Percentiles rank a stretch among this genome's conserved stretches.
Conservation (phyloP, 495 filamentous ascomycete species). For the Hypoxylon rickii region DNA sequence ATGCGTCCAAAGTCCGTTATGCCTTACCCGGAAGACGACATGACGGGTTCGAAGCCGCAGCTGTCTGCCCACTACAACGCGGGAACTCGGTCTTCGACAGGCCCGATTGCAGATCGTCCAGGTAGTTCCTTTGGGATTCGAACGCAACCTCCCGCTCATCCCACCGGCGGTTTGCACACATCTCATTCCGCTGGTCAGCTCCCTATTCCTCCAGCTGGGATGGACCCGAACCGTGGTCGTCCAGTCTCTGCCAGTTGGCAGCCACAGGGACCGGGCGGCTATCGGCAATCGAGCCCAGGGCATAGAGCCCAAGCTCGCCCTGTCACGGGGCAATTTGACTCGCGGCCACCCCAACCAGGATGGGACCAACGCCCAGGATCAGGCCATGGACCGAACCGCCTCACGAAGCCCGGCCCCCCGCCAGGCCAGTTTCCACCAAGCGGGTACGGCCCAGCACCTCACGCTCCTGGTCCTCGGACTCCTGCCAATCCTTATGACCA, state of each 20-base stretch:
- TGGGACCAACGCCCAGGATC: slow-evolving; percentile 31
- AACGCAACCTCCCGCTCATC: slow-evolving; percentile 33
- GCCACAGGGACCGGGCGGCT: slow-evolving; percentile 46
- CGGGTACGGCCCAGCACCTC: slow-evolving; percentile 27
- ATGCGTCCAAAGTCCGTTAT: slow-evolving; percentile 43
- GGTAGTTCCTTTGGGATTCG: slow-evolving; percentile 71
- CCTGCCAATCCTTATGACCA: slow-evolving; percentile 26
- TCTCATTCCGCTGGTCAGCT: slow-evolving; percentile 29
- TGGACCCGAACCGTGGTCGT: slow-evolving; percentile 37
- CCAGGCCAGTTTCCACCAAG: slow-evolving; percentile 31
- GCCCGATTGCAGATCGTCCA: slow-evolving; percentile 60
- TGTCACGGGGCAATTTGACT: slow-evolving; percentile 33
- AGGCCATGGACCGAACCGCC: slow-evolving; percentile 39
- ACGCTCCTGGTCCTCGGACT: slow-evolving; percentile 32
- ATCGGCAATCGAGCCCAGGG: slow-evolving; percentile 48
- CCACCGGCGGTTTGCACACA: slow-evolving; percentile 22
- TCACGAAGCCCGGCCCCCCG: slow-evolving; percentile 45
- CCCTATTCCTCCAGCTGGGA: slow-evolving; percentile 39
- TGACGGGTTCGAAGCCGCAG: slow-evolving; percentile 33
- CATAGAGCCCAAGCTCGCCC: slow-evolving; percentile 30
- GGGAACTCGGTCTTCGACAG: slow-evolving; percentile 42
- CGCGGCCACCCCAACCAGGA: slow-evolving; percentile 19
- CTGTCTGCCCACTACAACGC: slow-evolving; percentile 44
- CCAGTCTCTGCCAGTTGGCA: slow-evolving; percentile 46
- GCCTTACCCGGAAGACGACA: slow-evolving; percentile 60